Conservation (phyloP, 2,329 filamentous ascomycete genomes). For the Parascedosporium putredinis region DNA sequence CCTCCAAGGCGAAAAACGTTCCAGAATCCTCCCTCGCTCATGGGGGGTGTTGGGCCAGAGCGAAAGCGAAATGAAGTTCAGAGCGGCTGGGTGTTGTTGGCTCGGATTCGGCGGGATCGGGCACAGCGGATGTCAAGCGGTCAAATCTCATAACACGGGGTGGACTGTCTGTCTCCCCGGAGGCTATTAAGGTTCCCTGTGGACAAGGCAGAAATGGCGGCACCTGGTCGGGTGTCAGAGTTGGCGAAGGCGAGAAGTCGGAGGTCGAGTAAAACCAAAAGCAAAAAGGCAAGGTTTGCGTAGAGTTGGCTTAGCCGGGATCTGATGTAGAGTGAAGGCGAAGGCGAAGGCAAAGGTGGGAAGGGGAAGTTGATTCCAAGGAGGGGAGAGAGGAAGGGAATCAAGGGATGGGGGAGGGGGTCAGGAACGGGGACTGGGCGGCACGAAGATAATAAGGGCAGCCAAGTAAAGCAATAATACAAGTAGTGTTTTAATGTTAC, state of each 20-base stretch:
- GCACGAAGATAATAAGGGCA: slow-evolving; percentile 4
- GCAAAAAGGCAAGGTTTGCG: not conserved
- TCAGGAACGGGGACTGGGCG: not conserved
- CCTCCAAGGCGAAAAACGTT: too few relatives aligned
- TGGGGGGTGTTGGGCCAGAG: too few relatives aligned
- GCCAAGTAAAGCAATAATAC: not conserved
- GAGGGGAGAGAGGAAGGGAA: not conserved
- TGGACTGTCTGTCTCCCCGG: not conserved
- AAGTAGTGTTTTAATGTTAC: not conserved
- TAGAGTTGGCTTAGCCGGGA: not conserved
- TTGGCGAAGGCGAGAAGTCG: not conserved
- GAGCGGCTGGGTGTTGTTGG: too few relatives aligned
- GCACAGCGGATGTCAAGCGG: not conserved
- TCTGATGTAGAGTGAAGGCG: too few relatives aligned
- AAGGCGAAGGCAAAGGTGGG: not conserved
- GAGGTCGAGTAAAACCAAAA: not conserved
- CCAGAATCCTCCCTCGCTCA: not conserved
- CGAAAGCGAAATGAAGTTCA: too few relatives aligned
- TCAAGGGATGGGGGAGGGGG: not conserved
- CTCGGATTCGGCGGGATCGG: too few relatives aligned
- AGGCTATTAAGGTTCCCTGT: not conserved
- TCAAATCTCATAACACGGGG: not conserved
- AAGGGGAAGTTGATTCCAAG: not conserved
- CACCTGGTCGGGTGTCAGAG: not conserved
- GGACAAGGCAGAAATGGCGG: not conserved